Percentiles rank a stretch among this genome's conserved stretches.
phyloP scores from a whole-genome alignment of 2,329 filamentous ascomycete genomes.

The Colletotrichum limetticola region DNA sequence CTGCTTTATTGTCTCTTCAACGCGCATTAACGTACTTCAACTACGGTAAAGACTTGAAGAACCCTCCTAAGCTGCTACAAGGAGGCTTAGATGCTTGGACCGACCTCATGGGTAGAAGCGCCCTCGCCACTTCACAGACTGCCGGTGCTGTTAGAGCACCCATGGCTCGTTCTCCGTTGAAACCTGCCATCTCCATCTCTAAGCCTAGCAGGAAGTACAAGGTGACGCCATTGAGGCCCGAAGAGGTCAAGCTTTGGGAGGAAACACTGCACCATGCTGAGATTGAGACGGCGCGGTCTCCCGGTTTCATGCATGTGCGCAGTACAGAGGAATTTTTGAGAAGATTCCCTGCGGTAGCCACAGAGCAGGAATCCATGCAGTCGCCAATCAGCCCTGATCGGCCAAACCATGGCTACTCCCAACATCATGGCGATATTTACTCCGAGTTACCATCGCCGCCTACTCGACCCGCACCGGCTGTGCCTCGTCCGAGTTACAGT shows the following conservation, averaged over 20 bases:
- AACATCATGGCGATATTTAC: conserved; percentile 49
- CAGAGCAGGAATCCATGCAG: conserved; percentile 70
- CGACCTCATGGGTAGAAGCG: conserved; percentile 79
- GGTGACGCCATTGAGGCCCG: conserved; percentile 77
- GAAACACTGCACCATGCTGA: conserved; percentile 77
- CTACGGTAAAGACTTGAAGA: conserved; percentile 77
- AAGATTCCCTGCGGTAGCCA: conserved; percentile 78
- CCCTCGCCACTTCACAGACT: conserved; percentile 59
- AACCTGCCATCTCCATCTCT: conserved; percentile 32
- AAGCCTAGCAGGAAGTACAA: conserved; percentile 56
- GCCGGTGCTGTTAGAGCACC: conserved; percentile 34
- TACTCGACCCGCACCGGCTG: conserved; percentile 73
- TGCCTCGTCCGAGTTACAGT: conserved; percentile 80
- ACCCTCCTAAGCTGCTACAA: conserved; percentile 79
- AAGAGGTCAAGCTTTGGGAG: conserved; percentile 85
- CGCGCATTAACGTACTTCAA: conserved; percentile 88
- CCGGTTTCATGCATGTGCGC: conserved; percentile 66
- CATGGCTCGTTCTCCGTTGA: conserved; percentile 18
- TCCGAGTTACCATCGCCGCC: conserved; percentile 67
- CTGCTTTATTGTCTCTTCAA: conserved; percentile 76
- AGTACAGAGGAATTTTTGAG: conserved; percentile 87
- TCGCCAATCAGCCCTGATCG: conserved; percentile 45
- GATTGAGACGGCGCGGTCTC: conserved; percentile 59
- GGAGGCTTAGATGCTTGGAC: conserved; percentile 91
- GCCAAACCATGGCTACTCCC: conserved; percentile 22